phyloP scores from a whole-genome alignment of 2,329 filamentous ascomycete genomes.

The Pseudogymnoascus sp. region DNA sequence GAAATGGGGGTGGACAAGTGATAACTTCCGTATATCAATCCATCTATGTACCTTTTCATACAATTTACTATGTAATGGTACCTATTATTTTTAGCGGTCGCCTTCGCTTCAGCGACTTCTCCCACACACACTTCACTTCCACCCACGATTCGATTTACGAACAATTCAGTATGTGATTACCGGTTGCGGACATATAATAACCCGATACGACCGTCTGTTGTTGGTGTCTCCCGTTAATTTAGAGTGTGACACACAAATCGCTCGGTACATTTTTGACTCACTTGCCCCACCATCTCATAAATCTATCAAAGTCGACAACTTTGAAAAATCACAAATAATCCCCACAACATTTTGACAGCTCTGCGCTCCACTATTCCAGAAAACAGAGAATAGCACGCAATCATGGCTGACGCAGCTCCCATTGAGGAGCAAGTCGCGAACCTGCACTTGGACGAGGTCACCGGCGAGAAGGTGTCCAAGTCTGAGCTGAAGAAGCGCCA shows the following conservation, averaged over 20 bases:
- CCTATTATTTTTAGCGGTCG: too few relatives aligned
- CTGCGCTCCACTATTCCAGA: constrained; percentile 6
- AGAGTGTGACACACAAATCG: constrained; percentile 1
- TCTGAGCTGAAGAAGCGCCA: constrained; percentile 88
- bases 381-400: constrained; percentile 14
- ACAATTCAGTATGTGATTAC: background rate
- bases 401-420: constrained; percentile 27
- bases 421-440: constrained; percentile 46
- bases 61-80: too few relatives aligned
- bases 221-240: background rate
- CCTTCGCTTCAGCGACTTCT: too few relatives aligned
- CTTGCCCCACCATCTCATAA: constrained; percentile 9
- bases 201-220: background rate
- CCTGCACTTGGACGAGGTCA: constrained; percentile 83
- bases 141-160: background rate
- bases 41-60: too few relatives aligned
- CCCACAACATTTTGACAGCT: constrained; percentile 5
- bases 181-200: background rate
- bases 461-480: constrained; percentile 81
- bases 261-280: constrained; percentile 5
- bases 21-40: too few relatives aligned
- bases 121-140: too few relatives aligned
- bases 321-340: constrained; percentile 7
- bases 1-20: too few relatives aligned
- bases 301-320: constrained; percentile 5